phyloP scores from a whole-genome alignment of 2,329 filamentous ascomycete genomes.

The Hortaea sp. region DNA sequence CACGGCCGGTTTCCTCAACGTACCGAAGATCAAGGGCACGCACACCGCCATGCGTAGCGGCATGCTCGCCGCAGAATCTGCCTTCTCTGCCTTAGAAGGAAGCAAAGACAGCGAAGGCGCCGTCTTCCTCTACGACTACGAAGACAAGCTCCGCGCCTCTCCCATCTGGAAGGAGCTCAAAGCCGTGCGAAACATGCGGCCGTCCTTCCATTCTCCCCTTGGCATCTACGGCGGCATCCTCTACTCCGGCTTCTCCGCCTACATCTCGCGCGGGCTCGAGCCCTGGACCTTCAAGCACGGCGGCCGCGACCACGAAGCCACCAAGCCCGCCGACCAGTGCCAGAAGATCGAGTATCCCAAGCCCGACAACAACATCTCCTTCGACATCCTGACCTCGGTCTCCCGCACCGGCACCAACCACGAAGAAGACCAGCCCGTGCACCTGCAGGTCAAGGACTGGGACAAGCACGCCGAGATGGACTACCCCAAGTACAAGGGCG shows the following conservation, averaged over 20 bases:
- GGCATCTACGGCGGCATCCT: slow-evolving; percentile 81
- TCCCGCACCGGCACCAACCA: slow-evolving; percentile 95
- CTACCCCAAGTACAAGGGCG: slow-evolving; percentile 78
- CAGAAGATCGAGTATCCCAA: slow-evolving; percentile 93
- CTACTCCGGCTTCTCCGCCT: slow-evolving; percentile 91
- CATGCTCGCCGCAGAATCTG: slow-evolving; percentile 89
- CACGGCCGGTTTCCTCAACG: slow-evolving; percentile 91
- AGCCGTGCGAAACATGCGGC: slow-evolving; percentile 94
- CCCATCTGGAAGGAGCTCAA: slow-evolving; percentile 90
- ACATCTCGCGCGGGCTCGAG: slow-evolving; percentile 68
- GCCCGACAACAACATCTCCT: slow-evolving; percentile 87
- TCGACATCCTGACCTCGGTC: slow-evolving; percentile 93
- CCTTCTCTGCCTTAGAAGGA: slow-evolving; percentile 61
- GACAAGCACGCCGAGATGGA: slow-evolving; percentile 75
- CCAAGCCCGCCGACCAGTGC: slow-evolving; percentile 68
- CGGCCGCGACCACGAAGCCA: slow-evolving; percentile 64
- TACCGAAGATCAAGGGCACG: slow-evolving; percentile 97
- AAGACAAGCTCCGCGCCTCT: slow-evolving; percentile 75
- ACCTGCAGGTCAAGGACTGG: slow-evolving; percentile 92
- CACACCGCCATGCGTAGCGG: slow-evolving; percentile 97
- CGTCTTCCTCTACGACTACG: slow-evolving; percentile 90
- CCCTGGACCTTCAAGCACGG: slow-evolving; percentile 93
- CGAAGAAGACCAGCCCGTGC: slow-evolving; percentile 95
- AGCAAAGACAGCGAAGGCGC: slow-evolving; percentile 49
- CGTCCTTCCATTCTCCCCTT: slow-evolving; percentile 80